Base-by-base conservation (phyloP, 2,329 filamentous ascomycete genomes). In the Stylonectria norvegica region DNA sequence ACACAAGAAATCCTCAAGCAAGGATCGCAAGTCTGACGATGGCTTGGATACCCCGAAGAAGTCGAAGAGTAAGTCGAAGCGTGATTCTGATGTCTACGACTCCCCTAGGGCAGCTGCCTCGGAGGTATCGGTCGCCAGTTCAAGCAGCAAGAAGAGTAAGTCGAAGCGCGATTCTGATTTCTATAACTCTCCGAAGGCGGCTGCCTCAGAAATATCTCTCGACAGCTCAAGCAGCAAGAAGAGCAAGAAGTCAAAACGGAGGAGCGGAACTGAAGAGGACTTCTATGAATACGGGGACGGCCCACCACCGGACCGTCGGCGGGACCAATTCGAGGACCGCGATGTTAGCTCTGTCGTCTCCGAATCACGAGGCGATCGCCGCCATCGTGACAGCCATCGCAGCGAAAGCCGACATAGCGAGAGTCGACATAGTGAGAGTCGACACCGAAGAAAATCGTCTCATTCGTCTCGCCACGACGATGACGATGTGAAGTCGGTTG, bases 341-440 rank as follows among this genome's bases (percentile, higher is more conserved):
- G 72, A 75, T 28, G 65, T 70, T 15, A 68, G 64, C 44, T 78
- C 74, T 20, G 66, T 74, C 10, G 67, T 73, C 5, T 77, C 75
- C 5, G 71, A 71, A 36, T 62, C 66, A 27, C 62, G 62, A 15
- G 52, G 55, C 12, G 58, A 65, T 12, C 60, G 61, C 23, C 53
- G 50, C 16, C 56, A 50, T 27, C 56, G 55, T 8, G 68, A 69
- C 34, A 61, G 60, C 43, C 52, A 57, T 12, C 41, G 52, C 12
- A 12, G 12, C 8, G 22, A 25, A 8, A 25, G 22, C 8, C 22
- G 22, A 25, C 30, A 16, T 16, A 32, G 30, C 15, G 17, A 14
- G 6, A 32, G 30, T 16, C 33, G 33, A 23, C 33, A 23, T 17
- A 17, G 20, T 12, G 33, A 35, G 5, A 16, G 20, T 12, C 19